Base-by-base conservation (phyloP, 1,284 basidiomycete genomes). In the Rhodotorula glutinis region DNA sequence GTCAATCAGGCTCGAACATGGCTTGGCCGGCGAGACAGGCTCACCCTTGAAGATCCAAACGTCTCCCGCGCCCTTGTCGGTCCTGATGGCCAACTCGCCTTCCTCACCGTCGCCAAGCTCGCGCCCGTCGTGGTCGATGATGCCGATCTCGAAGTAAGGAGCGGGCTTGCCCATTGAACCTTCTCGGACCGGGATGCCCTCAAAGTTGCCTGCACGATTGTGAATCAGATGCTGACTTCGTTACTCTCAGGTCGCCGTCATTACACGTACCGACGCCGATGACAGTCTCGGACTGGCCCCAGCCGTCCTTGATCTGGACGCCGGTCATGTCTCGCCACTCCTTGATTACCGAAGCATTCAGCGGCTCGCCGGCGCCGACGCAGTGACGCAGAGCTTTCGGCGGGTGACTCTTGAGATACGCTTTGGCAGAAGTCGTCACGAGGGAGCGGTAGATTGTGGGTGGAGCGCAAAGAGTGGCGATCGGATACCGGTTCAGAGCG, bases 21-120 rank as follows among this genome's bases (percentile, higher is more conserved):
- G n/a, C n/a, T n/a, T n/a, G n/a, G n/a, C n/a, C n/a, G n/a, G n/a
- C n/a, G n/a, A n/a, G n/a, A n/a, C n/a, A n/a, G n/a, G 3, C 66
- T 41, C 43, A 67, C 71, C 72, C 46, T 73, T 73, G 65, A 73
- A 71, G 59, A 73, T 73, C 62, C 64, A 73, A 16, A 44, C 33
- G 1, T 29, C 13, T 1, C 72, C 72, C 4, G 53, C 69, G 29
- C 72, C 72, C 7, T 27, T 23, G 53, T 73, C 72, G 1, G 62
- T 57, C 0, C 72, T 43, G 23, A 73, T 56, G 1, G 59, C 69
- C 5, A 73, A 27, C 43, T 71, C 66, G 4, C 72, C 72, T 33
- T 73, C 72, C 51, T 73, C 59, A 2, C 61, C 72, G 11, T 19
- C 53, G 21, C 27, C 23, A 3, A 71, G 55, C 52, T 69, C 60